Base-by-base conservation (phyloP, 192 early-diverging fungal species). In the Paraglomus brasilianum region DNA sequence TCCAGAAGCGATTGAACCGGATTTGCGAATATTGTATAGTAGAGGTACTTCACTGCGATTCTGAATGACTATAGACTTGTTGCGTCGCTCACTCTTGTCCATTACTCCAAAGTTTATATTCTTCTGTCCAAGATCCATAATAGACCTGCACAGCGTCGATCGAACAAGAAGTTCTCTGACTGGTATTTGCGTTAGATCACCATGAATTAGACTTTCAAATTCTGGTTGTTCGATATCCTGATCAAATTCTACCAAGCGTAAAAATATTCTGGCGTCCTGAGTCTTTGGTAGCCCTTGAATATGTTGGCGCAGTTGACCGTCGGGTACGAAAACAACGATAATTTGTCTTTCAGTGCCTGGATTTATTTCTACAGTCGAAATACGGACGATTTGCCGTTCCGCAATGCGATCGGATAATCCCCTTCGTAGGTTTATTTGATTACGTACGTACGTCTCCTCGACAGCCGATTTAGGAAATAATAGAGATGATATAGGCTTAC, bases 51-150 rank as follows among this genome's bases (percentile, higher is more conserved):
- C 95, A 21, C 91, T 89, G 17, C 91, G 90, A 75, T 99, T 97
- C 59, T 93, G 88, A 43, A 97, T 85, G 9, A 93, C 78, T 22
- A 99, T 92, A 15, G 88, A 85, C 74, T 96, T 96, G 46, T 89
- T 92, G 46, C 92, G 83, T 47, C 86, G 83, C 73, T 91, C 88
- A 73, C 94, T 92, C 48, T 88, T 88, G 74, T 97, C 93, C 61
- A 97, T 82, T 21, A 85, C 82, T 39, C 97, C 97, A 78, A 99
- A 96, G 62, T 98, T 98, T 79, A 97, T 97, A 77, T 95, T 92
- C 72, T 92, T 93, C 73, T 99, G 97, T 19, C 95, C 94, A 1
- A 99, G 77, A 45, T 95, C 94, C 84, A 99, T 93, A 45, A 91
- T 81, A 5, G 93, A 91, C 24, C 89, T 81, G 66, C 88, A 92